These are phyloP conservation scores for Cladosporium oxysporum DNA, from an alignment of 2,329 filamentous ascomycete species.

Conservation along the genomic window DNA sequence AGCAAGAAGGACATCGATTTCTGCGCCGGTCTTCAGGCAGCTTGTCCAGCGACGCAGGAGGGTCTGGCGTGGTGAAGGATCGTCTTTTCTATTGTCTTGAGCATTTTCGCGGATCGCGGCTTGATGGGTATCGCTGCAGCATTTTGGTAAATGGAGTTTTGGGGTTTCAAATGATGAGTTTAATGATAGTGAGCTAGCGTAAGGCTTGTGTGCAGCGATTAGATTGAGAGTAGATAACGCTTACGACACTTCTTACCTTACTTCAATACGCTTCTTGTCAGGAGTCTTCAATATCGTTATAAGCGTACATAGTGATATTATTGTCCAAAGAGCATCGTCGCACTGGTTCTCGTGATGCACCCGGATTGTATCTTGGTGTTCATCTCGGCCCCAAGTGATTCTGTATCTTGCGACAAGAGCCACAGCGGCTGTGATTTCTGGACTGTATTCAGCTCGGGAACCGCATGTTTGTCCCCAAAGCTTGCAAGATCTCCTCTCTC, in stretches of 20 bases:
- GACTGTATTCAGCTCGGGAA: background rate
- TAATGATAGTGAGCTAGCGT: background rate
- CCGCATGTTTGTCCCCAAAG: background rate
- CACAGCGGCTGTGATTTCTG: background rate
- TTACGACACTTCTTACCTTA: background rate
- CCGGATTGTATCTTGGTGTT: background rate
- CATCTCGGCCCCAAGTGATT: background rate
- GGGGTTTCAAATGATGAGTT: background rate
- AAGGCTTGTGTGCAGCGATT: background rate
- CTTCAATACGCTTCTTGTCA: background rate
- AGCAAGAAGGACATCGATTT: slow-evolving; percentile 33
- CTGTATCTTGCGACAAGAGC: background rate
- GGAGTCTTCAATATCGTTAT: background rate
- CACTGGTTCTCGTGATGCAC: background rate
- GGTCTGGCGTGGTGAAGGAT: slow-evolving; percentile 31
- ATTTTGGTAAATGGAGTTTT: slow-evolving; percentile 4
- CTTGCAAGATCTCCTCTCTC: background rate
- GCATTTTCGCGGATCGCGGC: slow-evolving; percentile 6
- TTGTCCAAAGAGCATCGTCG: background rate
- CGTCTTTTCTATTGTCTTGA: background rate
- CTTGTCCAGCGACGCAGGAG: slow-evolving; percentile 29
- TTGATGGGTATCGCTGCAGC: slow-evolving; percentile 11
- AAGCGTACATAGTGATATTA: background rate
- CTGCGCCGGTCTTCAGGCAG: slow-evolving; percentile 28
- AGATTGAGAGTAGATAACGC: slow-evolving; percentile 1